Conservation (phyloP, 371 early-diverging fungal genomes). For the Zopfochytrium polystomum region DNA sequence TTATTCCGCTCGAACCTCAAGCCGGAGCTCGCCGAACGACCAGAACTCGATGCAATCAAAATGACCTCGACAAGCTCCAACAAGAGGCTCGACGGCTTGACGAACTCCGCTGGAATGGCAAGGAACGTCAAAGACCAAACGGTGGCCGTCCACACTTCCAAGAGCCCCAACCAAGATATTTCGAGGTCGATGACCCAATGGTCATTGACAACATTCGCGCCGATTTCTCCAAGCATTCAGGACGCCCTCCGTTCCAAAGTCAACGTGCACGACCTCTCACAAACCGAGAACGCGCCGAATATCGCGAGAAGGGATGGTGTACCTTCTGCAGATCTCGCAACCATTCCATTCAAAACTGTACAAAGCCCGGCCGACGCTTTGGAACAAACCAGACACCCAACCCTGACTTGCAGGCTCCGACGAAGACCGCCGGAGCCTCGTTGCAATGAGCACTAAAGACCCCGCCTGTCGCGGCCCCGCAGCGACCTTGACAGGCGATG, state of each 20-base stretch:
- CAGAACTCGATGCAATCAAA: not conserved
- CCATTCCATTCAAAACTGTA: not conserved
- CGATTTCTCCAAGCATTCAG: not conserved
- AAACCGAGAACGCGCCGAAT: not conserved
- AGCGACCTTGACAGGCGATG: not conserved
- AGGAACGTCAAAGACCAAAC: not conserved
- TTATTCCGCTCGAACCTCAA: not conserved
- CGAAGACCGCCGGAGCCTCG: not conserved
- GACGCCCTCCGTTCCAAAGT: not conserved
- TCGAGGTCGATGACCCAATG: not conserved
- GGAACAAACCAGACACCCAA: too few species aligned
- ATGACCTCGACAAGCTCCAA: not conserved
- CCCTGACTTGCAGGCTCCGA: too few species aligned
- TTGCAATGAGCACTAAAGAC: not conserved
- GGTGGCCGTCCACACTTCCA: not conserved
- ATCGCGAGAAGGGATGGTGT: not conserved
- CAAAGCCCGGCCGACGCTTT: not conserved
- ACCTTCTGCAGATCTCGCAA: not conserved
- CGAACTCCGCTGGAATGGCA: not conserved
- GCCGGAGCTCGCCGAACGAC: not conserved
- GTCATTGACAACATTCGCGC: not conserved
- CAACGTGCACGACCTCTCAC: too few species aligned
- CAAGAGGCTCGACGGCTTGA: not conserved
- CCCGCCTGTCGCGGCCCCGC: not conserved
- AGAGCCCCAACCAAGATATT: not conserved